These are phyloP conservation scores for Erythrobasidium yunnanense DNA, from an alignment of 768 basidiomycete genomes.

Conservation along the genomic window DNA sequence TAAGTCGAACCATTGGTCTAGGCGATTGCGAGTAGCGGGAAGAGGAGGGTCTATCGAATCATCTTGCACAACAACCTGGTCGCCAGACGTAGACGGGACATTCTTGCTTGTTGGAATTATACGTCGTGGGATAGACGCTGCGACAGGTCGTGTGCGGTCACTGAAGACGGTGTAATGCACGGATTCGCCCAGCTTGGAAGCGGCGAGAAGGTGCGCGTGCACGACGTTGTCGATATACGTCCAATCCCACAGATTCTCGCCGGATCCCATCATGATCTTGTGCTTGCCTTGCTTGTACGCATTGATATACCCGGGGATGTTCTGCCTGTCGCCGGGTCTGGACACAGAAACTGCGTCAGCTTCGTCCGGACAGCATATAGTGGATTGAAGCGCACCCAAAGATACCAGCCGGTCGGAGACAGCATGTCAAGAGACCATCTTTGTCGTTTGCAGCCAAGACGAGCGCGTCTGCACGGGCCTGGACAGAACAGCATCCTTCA, in stretches of 20 bases:
- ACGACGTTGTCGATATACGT: constrained; percentile 95
- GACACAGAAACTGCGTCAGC: background rate
- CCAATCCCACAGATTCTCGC: constrained; percentile 87
- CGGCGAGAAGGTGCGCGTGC: constrained; percentile 82
- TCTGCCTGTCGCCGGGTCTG: constrained; percentile 84
- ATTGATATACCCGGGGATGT: constrained; percentile 63
- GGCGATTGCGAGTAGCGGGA: constrained; percentile 32
- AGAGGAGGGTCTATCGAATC: constrained; percentile 28
- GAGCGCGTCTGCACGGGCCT: constrained; percentile 40
- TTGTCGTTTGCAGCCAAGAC: constrained; percentile 78
- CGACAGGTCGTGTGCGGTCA: constrained; percentile 41
- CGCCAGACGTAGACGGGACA: background rate
- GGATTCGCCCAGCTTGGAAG: constrained; percentile 57
- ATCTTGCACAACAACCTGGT: background rate
- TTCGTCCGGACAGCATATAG: background rate
- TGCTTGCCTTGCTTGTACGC: constrained; percentile 73
- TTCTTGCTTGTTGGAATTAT: constrained; percentile 29
- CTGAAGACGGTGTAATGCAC: constrained; percentile 42
- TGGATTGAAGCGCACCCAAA: constrained; percentile 59
- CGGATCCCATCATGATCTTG: constrained; percentile 84
- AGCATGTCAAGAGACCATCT: constrained; percentile 72
- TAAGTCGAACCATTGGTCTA: constrained; percentile 36
- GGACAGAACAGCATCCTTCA: background rate
- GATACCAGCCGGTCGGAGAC: constrained; percentile 83
- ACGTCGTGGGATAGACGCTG: constrained; percentile 46